Evolutionary conservation across 208 protist species (phyloP).

Genomic region (Acanthamoeba culbertsoni): DNA sequence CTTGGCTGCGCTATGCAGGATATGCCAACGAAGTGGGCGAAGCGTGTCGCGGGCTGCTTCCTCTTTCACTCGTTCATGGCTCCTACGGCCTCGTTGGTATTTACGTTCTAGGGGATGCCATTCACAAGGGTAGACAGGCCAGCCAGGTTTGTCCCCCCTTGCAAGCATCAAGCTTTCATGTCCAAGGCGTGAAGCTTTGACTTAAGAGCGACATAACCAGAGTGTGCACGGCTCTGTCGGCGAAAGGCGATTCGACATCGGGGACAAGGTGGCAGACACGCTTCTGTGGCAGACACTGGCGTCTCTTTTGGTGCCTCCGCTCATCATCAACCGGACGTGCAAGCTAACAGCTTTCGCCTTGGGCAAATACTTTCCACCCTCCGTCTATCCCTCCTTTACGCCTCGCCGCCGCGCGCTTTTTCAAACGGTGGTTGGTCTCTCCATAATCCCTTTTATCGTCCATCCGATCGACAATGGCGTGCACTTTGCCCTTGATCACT

Average conservation of each 20-base stretch:
- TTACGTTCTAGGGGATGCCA: conserved; percentile 55
- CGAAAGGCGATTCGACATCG: not conserved
- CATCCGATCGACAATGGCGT: conserved; percentile 49
- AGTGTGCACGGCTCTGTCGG: not conserved
- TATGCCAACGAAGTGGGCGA: conserved; percentile 63
- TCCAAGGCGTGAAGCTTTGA: no score
- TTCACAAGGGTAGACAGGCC: conserved; percentile 52
- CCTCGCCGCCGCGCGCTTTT: not conserved
- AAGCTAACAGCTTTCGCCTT: not conserved
- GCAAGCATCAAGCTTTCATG: no score
- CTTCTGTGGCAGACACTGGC: conserved; percentile 58
- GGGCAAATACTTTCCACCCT: not conserved
- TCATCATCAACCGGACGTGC: conserved; percentile 60
- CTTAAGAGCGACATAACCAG: not conserved
- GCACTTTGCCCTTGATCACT: not conserved
- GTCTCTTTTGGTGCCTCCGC: conserved; percentile 42
- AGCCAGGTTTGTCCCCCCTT: not conserved
- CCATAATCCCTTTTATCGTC: conserved; percentile 60
- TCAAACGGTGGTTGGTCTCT: not conserved
- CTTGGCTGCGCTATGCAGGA: conserved; percentile 35
- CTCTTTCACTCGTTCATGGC: conserved; percentile 25
- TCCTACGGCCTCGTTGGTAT: conserved; percentile 29
- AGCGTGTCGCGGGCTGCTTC: conserved; percentile 40
- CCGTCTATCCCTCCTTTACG: not conserved
- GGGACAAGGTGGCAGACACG: conserved; percentile 28